phyloP scores from a whole-genome alignment of 768 basidiomycete species.

The Inosperma sp. region DNA sequence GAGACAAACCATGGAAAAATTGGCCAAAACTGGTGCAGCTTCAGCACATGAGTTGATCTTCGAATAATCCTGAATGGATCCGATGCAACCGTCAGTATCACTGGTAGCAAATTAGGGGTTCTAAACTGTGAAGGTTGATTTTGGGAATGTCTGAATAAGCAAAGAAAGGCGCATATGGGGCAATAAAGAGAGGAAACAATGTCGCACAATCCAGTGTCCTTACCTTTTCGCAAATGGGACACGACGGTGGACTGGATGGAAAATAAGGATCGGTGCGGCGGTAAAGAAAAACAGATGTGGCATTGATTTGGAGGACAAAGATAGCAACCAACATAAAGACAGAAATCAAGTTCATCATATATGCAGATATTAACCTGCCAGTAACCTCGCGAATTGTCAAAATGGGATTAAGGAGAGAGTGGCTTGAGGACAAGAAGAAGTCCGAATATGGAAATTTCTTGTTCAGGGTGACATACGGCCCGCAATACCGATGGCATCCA shows the following conservation, averaged over 20 bases:
- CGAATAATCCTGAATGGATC: conserved; percentile 37
- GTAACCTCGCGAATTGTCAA: too few species aligned
- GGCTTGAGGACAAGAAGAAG: too few species aligned
- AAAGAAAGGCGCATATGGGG: too few species aligned
- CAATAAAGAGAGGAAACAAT: neutral
- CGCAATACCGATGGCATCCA: too few species aligned
- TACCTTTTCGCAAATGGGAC: conserved; percentile 52
- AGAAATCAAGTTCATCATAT: conserved; percentile 24
- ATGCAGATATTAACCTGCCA: conserved; percentile 9
- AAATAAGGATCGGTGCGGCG: conserved; percentile 41
- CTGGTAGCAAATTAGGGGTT: too few species aligned
- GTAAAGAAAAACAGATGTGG: conserved; percentile 19
- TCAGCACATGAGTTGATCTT: conserved; percentile 54
- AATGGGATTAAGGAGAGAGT: too few species aligned
- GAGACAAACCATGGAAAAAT: conserved; percentile 46
- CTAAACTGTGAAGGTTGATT: neutral
- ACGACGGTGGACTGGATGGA: conserved; percentile 52
- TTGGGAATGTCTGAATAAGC: too few species aligned
- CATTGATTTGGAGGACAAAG: conserved; percentile 19
- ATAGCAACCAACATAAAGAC: conserved; percentile 20
- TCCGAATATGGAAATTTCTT: too few species aligned
- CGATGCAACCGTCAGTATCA: neutral
- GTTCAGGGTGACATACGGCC: too few species aligned
- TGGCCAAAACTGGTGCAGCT: conserved; percentile 53
- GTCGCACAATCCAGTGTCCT: neutral